A percentile compares a stretch with the other conserved stretches of the same genome.
Conservation (phyloP, 768 basidiomycete genomes). For the Ramaria sp. region DNA sequence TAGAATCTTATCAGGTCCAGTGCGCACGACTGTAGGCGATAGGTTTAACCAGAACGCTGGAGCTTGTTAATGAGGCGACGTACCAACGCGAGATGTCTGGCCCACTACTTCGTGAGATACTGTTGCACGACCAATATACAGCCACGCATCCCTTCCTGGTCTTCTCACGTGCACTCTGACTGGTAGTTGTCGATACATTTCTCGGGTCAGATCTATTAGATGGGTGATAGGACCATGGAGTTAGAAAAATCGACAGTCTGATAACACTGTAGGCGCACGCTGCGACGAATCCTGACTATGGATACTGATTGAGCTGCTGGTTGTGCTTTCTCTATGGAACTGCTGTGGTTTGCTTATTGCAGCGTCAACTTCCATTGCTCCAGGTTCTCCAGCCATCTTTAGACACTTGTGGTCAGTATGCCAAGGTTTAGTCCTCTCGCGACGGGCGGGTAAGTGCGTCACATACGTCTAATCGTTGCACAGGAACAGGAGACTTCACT, state of each 20-base stretch:
- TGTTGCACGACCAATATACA: slow-evolving; percentile 67
- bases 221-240: background rate
- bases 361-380: slow-evolving; percentile 7
- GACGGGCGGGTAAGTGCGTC: no score
- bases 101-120: slow-evolving; percentile 67
- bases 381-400: slow-evolving; percentile 1
- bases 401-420: background rate
- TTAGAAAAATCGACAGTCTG: background rate
- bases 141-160: slow-evolving; percentile 73
- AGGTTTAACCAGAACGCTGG: background rate
- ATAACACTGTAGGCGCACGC: background rate
- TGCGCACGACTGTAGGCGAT: slow-evolving; percentile 44
- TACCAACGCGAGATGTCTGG: slow-evolving; percentile 74
- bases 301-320: background rate
- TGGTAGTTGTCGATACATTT: slow-evolving; percentile 56
- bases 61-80: slow-evolving; percentile 19
- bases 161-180: slow-evolving; percentile 79
- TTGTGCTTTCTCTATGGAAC: background rate
- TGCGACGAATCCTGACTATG: background rate
- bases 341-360: background rate
- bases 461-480: background rate
- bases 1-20: slow-evolving; percentile 55
- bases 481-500: background rate
- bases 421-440: no score
- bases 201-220: background rate